Evolutionary conservation across 2,329 filamentous ascomycete species (phyloP).

Genomic region (Aspergillus pseudoviridinutans): DNA sequence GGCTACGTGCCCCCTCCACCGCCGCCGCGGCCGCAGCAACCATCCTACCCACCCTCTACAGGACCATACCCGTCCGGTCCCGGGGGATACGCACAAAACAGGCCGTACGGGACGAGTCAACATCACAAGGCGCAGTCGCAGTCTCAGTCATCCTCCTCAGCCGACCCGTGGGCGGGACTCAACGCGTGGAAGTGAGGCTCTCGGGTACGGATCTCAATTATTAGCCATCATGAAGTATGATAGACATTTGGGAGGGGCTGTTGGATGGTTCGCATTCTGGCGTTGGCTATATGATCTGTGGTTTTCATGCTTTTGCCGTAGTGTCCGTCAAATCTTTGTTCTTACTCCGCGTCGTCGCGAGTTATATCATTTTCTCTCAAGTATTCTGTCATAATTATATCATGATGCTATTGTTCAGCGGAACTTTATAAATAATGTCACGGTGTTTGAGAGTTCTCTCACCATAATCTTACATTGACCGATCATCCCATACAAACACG

Average conservation of each 20-base stretch:
- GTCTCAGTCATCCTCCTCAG: conserved; percentile 27
- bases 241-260: conserved; percentile 12
- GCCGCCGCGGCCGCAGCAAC: conserved; percentile 59
- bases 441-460: neutral
- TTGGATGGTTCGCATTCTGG: conserved; percentile 15
- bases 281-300: conserved; percentile 9
- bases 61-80: conserved; percentile 54
- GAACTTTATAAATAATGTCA: neutral
- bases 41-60: conserved; percentile 39
- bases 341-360: neutral
- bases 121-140: conserved; percentile 39
- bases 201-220: neutral
- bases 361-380: neutral
- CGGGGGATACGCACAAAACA: conserved; percentile 52
- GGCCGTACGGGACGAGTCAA: conserved; percentile 37
- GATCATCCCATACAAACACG: neutral
- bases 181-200: conserved; percentile 60
- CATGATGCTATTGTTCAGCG: neutral
- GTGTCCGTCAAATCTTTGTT: neutral
- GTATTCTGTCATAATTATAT: too few relatives aligned
- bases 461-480: too few relatives aligned
- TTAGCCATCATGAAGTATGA: conserved; percentile 17
- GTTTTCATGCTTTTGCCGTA: neutral
- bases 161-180: conserved; percentile 67
- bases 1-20: conserved; percentile 66